Percentiles rank a stretch among this genome's conserved stretches.
Conservation (phyloP, 2,329 filamentous ascomycete genomes). For the Coniochaeta sp. region DNA sequence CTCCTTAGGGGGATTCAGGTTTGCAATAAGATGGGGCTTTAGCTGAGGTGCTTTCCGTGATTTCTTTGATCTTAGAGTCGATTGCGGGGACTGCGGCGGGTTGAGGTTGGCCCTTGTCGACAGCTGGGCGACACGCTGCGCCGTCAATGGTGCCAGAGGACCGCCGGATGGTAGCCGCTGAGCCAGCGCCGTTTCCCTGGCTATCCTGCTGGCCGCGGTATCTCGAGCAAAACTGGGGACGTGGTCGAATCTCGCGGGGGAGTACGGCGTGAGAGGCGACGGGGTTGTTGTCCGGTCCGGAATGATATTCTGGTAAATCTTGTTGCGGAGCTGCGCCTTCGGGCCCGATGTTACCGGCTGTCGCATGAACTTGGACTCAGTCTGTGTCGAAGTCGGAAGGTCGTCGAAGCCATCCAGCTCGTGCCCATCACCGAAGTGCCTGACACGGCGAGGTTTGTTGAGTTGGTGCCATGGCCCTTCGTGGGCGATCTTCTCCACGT, state of each 20-base stretch:
- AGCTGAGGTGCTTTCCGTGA: slow-evolving; percentile 47
- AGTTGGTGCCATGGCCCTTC: slow-evolving; percentile 57
- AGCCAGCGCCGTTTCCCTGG: slow-evolving; percentile 53
- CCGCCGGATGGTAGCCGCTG: slow-evolving; percentile 49
- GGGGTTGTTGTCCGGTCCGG: slow-evolving; percentile 47
- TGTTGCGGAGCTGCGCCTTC: slow-evolving; percentile 53
- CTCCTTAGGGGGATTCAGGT: slow-evolving; percentile 66
- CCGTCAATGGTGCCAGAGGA: slow-evolving; percentile 45
- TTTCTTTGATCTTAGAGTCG: slow-evolving; percentile 46
- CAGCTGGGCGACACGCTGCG: slow-evolving; percentile 47
- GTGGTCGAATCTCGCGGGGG: slow-evolving; percentile 49
- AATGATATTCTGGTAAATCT: slow-evolving; percentile 46
- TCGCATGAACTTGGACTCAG: slow-evolving; percentile 77
- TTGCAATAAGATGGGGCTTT: slow-evolving; percentile 86
- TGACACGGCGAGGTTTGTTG: slow-evolving; percentile 61
- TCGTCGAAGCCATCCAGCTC: slow-evolving; percentile 95
- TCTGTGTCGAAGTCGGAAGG: slow-evolving; percentile 75
- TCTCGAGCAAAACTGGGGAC: slow-evolving; percentile 58
- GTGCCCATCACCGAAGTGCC: slow-evolving; percentile 83
- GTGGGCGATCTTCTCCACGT: slow-evolving; percentile 27
- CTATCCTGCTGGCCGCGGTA: slow-evolving; percentile 58
- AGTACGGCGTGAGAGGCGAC: slow-evolving; percentile 44
- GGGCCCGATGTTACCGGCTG: slow-evolving; percentile 65
- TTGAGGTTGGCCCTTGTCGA: slow-evolving; percentile 41
- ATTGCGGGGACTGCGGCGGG: slow-evolving; percentile 35